Conservation (phyloP, 352 stramenopile species). For the Phytopythium litorale region DNA sequence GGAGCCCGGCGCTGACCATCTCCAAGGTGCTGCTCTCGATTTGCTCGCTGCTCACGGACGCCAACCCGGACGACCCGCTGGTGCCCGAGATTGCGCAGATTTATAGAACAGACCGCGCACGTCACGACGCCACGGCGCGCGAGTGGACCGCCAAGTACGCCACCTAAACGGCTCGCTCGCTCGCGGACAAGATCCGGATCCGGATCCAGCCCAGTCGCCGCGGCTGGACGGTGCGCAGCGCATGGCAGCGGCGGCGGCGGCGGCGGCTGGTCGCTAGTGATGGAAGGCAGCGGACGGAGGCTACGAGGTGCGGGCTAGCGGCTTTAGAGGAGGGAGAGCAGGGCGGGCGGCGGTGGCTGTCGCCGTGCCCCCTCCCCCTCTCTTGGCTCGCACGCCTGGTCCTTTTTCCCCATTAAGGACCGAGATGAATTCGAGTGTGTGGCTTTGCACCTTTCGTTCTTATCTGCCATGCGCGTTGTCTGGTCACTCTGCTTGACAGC, state of each 20-base stretch:
- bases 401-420: slow-evolving; percentile 1
- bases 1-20: slow-evolving; percentile 98
- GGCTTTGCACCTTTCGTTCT: slow-evolving; percentile 1
- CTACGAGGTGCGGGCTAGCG: background rate
- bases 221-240: no score
- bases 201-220: background rate
- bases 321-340: background rate
- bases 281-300: background rate
- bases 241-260: no score
- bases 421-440: slow-evolving; percentile 9
- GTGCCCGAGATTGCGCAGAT: slow-evolving; percentile 92
- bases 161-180: slow-evolving; percentile 72
- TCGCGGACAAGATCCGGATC: background rate
- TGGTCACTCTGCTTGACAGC: background rate
- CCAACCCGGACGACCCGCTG: slow-evolving; percentile 99
- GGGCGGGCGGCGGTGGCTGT: background rate
- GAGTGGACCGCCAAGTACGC: slow-evolving; percentile 99
- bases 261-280: background rate
- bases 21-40: slow-evolving; percentile 99
- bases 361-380: background rate
- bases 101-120: slow-evolving; percentile 91
- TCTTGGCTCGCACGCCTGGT: background rate
- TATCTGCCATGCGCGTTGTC: background rate
- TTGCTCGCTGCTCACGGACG: slow-evolving; percentile 98
- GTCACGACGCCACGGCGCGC: slow-evolving; percentile 94